Conservation (phyloP, 176 grass and related monocot genomes). For the Stipa capillata region DNA sequence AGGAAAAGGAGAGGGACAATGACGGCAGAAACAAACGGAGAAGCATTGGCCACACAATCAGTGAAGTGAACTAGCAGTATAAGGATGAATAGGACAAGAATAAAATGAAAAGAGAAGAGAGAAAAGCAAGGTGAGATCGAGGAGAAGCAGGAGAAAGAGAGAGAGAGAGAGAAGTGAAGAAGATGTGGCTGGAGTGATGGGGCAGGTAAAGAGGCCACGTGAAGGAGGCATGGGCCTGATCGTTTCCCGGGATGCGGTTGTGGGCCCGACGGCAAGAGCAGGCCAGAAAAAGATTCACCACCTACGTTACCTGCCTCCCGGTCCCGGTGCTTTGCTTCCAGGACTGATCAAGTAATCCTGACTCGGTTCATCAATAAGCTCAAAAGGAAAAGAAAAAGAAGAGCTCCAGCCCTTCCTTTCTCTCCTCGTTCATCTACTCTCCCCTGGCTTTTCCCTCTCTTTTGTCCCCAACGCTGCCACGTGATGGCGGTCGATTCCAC, state of each 20-base stretch:
- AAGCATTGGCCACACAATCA: background rate
- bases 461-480: no score
- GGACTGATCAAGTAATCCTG: no score
- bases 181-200: background rate
- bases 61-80: background rate
- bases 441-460: no score
- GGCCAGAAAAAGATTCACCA: background rate
- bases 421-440: no score
- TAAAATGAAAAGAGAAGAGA: no score
- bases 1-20: background rate
- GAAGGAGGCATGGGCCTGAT: background rate
- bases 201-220: background rate
- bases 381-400: no score
- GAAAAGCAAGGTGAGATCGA: no score
- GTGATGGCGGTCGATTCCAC: no score
- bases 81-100: background rate
- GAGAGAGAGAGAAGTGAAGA: background rate
- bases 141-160: background rate
- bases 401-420: no score
- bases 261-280: background rate
- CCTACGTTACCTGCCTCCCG: no score
- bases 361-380: no score
- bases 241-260: background rate
- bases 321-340: no score
- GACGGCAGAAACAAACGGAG: background rate